A percentile compares a stretch with the other conserved stretches of the same genome.
Evolutionary conservation across 2,329 filamentous ascomycete species (phyloP).

Genomic region (Penicillium sp.): DNA sequence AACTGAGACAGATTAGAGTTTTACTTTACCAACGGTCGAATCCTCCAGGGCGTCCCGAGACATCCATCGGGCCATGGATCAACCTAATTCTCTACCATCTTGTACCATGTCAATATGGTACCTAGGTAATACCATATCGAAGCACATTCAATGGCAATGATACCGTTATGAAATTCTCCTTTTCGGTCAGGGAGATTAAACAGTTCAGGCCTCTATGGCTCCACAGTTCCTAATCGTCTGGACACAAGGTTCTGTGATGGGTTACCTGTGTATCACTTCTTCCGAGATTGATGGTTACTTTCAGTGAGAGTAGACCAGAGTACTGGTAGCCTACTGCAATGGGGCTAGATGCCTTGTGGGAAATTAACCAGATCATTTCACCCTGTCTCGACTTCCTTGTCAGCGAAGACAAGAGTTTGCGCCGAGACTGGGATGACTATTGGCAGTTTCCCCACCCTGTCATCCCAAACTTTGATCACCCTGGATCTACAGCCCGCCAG

Average conservation of each 20-base stretch:
- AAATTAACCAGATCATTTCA: not conserved
- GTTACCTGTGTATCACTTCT: constrained; percentile 18
- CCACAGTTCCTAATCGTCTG: constrained; percentile 4
- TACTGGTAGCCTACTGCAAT: constrained; percentile 7
- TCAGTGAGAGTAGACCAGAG: constrained; percentile 8
- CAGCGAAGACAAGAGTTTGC: not conserved
- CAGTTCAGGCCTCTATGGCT: constrained; percentile 1
- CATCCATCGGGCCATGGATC: constrained; percentile 1
- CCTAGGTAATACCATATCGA: not conserved
- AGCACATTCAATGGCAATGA: not conserved
- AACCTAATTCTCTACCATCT: not conserved
- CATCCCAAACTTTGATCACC: constrained; percentile 12
- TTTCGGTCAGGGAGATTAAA: not conserved
- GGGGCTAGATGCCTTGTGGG: constrained; percentile 1
- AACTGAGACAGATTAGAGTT: constrained; percentile 2
- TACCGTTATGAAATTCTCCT: not conserved
- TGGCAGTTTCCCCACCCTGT: constrained; percentile 7
- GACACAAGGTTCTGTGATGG: constrained; percentile 19
- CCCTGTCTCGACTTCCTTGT: not conserved
- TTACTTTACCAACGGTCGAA: constrained; percentile 3
- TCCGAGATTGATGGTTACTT: constrained; percentile 18
- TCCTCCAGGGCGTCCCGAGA: constrained; percentile 1
- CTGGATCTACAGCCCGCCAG: constrained; percentile 8
- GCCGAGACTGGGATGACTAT: constrained; percentile 3
- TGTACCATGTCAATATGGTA: not conserved